Evolutionary conservation across 2,329 filamentous ascomycete species (phyloP).

Genomic region (Colletotrichum tofieldiae): DNA sequence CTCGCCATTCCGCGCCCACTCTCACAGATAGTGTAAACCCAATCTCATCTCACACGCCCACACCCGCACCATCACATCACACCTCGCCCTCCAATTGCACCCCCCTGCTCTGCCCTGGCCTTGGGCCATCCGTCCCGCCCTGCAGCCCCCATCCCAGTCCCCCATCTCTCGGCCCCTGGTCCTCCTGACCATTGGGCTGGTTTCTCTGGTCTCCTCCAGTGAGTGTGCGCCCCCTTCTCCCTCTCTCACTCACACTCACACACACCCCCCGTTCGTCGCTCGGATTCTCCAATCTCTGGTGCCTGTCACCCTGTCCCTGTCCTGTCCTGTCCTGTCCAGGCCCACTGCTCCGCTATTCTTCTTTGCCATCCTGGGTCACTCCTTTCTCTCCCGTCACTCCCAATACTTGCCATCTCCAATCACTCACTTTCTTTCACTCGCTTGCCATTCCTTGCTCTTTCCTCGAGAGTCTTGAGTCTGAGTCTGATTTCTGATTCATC

Average conservation of each 20-base stretch:
- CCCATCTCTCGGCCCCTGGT: neutral
- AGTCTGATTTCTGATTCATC: conserved; percentile 13
- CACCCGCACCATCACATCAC: neutral
- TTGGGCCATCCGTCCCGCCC: conserved; percentile 16
- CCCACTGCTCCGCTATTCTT: conserved; percentile 25
- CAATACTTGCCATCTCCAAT: conserved; percentile 35
- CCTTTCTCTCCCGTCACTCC: conserved; percentile 37
- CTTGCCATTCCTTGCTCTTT: conserved; percentile 1
- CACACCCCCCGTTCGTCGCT: conserved; percentile 19
- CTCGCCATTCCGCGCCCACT: neutral
- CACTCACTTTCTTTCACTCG: conserved; percentile 20
- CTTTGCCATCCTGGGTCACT: conserved; percentile 39
- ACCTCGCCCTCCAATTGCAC: neutral
- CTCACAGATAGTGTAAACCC: neutral
- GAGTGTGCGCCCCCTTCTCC: neutral
- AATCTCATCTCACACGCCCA: conserved; percentile 10
- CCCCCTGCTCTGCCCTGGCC: neutral
- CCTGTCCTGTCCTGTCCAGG: neutral
- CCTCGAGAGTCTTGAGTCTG: neutral
- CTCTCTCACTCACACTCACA: neutral
- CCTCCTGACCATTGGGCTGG: neutral
- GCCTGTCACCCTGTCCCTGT: conserved; percentile 14
- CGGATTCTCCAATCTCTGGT: conserved; percentile 35
- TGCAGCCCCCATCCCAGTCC: conserved; percentile 10
- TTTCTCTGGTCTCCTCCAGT: neutral